Percentiles rank a stretch among this genome's conserved stretches.
Evolutionary conservation across 495 filamentous ascomycete species (phyloP).

Genomic region (Aspergillus asperescens): DNA sequence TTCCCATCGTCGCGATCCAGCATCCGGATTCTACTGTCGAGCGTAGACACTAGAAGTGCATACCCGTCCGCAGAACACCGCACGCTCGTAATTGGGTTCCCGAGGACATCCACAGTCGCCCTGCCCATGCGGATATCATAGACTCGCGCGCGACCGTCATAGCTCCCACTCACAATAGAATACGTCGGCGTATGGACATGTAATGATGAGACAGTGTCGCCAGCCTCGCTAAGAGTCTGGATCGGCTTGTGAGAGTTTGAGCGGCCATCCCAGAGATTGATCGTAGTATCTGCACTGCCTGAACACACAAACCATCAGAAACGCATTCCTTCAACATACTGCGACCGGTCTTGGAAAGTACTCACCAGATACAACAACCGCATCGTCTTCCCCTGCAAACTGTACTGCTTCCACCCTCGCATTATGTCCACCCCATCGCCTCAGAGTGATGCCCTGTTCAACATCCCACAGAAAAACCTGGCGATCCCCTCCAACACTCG

Average conservation of each 20-base stretch:
- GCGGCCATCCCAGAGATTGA: conserved; percentile 79
- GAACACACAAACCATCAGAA: background rate
- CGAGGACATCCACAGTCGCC: conserved; percentile 63
- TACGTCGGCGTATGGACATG: conserved; percentile 41
- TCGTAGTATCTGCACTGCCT: conserved; percentile 77
- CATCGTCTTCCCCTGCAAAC: conserved; percentile 67
- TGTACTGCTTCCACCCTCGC: conserved; percentile 68
- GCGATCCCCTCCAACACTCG: conserved; percentile 79
- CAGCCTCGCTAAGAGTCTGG: conserved; percentile 71
- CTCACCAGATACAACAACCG: conserved; percentile 60
- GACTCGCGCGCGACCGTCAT: conserved; percentile 75
- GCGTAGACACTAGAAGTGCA: conserved; percentile 64
- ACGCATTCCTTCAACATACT: background rate
- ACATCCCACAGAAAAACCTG: conserved; percentile 94
- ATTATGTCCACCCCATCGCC: conserved; percentile 69
- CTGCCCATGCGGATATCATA: conserved; percentile 87
- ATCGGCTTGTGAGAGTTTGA: conserved; percentile 60
- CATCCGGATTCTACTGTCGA: conserved; percentile 73
- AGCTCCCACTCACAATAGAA: conserved; percentile 59
- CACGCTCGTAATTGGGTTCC: conserved; percentile 58
- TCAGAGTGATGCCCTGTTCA: conserved; percentile 62
- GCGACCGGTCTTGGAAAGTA: conserved; percentile 4
- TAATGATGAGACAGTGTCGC: conserved; percentile 66
- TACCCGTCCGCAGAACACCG: conserved; percentile 64
- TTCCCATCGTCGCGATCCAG: conserved; percentile 74